Conservation (phyloP, 2,329 filamentous ascomycete genomes). For the Intubia oerlemansii region DNA sequence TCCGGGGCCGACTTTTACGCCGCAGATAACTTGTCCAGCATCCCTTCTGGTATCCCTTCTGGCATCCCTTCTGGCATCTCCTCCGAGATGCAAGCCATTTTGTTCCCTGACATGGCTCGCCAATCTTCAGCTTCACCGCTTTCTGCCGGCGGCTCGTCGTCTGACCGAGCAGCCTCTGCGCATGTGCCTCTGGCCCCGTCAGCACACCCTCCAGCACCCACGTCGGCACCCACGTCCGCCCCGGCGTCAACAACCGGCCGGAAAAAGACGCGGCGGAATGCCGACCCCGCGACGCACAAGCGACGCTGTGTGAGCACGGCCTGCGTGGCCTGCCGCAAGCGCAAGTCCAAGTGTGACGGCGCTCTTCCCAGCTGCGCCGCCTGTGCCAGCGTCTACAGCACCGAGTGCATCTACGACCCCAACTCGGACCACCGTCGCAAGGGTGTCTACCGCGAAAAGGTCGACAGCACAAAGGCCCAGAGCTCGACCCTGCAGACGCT, state of each 20-base stretch:
- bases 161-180: not conserved
- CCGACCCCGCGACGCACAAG: constrained; percentile 32
- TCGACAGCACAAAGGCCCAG: constrained; percentile 68
- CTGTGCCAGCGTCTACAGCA: constrained; percentile 85
- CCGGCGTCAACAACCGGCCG: constrained; percentile 12
- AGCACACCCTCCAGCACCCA: no score
- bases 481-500: constrained; percentile 81
- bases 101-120: not conserved
- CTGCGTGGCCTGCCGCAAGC: constrained; percentile 56
- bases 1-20: no score
- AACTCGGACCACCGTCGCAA: constrained; percentile 92
- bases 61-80: not conserved
- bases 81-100: not conserved
- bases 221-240: no score
- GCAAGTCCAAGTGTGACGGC: constrained; percentile 82
- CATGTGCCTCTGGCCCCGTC: not conserved
- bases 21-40: no score
- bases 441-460: constrained; percentile 88
- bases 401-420: constrained; percentile 83
- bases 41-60: no score
- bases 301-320: constrained; percentile 68
- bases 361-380: constrained; percentile 81
- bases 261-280: constrained; percentile 29
- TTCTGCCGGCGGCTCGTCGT: no score
- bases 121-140: no score